Conservation (phyloP, 352 stramenopile genomes). For the Phytophthora europaea region DNA sequence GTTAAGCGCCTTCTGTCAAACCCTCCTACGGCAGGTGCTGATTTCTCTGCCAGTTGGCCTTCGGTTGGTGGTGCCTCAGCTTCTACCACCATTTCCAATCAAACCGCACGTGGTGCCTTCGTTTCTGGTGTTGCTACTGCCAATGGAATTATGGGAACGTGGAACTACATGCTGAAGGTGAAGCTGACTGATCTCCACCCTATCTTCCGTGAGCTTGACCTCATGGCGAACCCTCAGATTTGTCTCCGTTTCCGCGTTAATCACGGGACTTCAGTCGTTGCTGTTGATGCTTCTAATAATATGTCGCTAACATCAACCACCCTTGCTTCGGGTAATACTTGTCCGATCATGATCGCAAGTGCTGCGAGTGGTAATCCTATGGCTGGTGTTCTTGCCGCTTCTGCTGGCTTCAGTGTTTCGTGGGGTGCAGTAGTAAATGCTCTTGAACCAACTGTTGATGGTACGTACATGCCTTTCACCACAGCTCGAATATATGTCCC, state of each 20-base stretch:
- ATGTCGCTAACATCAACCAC: slow-evolving; percentile 12
- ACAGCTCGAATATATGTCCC: slow-evolving; percentile 18
- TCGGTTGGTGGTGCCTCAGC: too few species aligned
- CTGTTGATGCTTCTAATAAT: background rate
- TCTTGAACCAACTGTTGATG: slow-evolving; percentile 17
- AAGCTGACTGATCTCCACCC: slow-evolving; percentile 3
- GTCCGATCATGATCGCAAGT: slow-evolving; percentile 6
- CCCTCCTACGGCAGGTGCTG: too few species aligned
- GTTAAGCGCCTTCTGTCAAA: too few species aligned
- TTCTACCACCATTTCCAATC: background rate
- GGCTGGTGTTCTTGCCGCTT: slow-evolving; percentile 3
- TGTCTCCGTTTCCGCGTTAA: slow-evolving; percentile 2
- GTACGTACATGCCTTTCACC: slow-evolving; percentile 18
- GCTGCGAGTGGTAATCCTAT: background rate
- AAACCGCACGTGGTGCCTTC: slow-evolving; percentile 5
- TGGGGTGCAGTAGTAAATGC: slow-evolving; percentile 15
- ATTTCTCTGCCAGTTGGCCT: too few species aligned
- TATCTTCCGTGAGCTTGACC: slow-evolving; percentile 6
- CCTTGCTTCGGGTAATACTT: slow-evolving; percentile 8
- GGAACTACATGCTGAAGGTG: slow-evolving; percentile 15
- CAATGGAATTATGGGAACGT: slow-evolving; percentile 4
- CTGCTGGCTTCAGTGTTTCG: slow-evolving; percentile 3
- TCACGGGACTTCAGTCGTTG: slow-evolving; percentile 3
- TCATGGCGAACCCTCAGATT: slow-evolving; percentile 14
- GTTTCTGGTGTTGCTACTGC: slow-evolving; percentile 12